Percentiles rank a stretch among this genome's conserved stretches.
phyloP scores from a whole-genome alignment of 805 yeast species.

The Candida sithepensis region DNA sequence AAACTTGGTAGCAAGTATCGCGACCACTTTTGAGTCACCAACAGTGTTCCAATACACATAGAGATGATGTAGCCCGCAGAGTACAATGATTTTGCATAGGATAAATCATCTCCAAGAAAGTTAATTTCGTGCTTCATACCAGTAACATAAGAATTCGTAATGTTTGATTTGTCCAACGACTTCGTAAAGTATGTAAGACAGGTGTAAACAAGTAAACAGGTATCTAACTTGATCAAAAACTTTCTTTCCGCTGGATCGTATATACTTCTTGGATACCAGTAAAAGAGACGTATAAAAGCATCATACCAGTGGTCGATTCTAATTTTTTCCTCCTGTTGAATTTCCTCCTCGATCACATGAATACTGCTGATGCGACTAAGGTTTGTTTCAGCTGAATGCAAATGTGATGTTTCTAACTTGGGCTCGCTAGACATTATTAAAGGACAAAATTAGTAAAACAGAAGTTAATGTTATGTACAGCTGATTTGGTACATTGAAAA shows the following conservation, averaged over 20 bases:
- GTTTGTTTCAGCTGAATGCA: too few relatives aligned
- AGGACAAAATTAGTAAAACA: too few relatives aligned
- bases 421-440: too few relatives aligned
- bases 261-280: conserved; percentile 34
- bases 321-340: conserved; percentile 32
- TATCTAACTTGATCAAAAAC: conserved; percentile 51
- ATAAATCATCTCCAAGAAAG: conserved; percentile 47
- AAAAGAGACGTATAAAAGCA: conserved; percentile 51
- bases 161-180: conserved; percentile 58
- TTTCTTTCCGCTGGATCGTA: conserved; percentile 32
- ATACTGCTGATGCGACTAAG: too few relatives aligned
- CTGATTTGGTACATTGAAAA: too few relatives aligned
- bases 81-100: conserved; percentile 34
- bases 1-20: conserved; percentile 20
- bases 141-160: conserved; percentile 62
- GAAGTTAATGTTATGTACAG: too few relatives aligned
- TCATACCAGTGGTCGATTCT: conserved; percentile 47
- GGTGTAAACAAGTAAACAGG: conserved; percentile 43
- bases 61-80: conserved; percentile 31
- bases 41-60: conserved; percentile 22
- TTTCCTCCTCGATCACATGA: conserved; percentile 13
- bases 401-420: too few relatives aligned
- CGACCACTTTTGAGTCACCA: conserved; percentile 24
- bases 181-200: conserved; percentile 65
- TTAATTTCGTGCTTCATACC: conserved; percentile 56